Evolutionary conservation across 179 eudicot genomes (phyloP).

Genomic region (Spergularia azorica): DNA sequence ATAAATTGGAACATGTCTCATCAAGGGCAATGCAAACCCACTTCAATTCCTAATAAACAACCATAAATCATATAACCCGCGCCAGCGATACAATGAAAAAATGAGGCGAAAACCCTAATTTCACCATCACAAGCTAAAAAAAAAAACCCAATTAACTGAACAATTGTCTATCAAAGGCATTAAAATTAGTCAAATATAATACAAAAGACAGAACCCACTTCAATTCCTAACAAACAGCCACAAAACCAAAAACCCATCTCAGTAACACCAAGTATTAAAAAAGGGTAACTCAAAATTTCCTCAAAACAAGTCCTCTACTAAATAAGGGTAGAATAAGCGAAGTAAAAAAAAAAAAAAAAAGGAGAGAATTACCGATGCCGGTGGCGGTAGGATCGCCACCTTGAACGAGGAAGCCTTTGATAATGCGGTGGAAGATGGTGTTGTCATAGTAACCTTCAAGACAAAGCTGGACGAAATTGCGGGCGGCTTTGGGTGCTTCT

Average conservation of each 20-base stretch:
- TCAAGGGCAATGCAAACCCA: slow-evolving; percentile 5
- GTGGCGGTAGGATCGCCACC: slow-evolving; percentile 90
- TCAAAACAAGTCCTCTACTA: neutral
- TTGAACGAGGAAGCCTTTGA: slow-evolving; percentile 86
- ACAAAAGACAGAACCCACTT: neutral
- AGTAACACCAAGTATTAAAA: neutral
- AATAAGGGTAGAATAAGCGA: neutral
- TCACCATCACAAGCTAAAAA: neutral
- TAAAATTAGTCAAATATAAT: no score
- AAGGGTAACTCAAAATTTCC: neutral
- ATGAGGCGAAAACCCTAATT: neutral
- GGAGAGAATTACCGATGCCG: slow-evolving; percentile 52
- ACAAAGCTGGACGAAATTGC: slow-evolving; percentile 90
- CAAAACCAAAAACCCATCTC: slow-evolving; percentile 14
- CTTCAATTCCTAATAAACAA: slow-evolving; percentile 6
- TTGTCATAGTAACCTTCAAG: slow-evolving; percentile 82
- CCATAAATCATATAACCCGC: slow-evolving; percentile 5
- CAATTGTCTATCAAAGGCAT: neutral
- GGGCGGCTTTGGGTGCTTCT: slow-evolving; percentile 90
- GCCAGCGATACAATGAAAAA: neutral
- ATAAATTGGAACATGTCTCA: neutral
- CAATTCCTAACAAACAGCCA: slow-evolving; percentile 13
- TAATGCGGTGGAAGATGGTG: slow-evolving; percentile 84
- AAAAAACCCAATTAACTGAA: neutral
- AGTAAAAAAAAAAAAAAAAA: no score